Conservation (phyloP, 192 early-diverging fungal species). For the Nowakowskiella sp. region DNA sequence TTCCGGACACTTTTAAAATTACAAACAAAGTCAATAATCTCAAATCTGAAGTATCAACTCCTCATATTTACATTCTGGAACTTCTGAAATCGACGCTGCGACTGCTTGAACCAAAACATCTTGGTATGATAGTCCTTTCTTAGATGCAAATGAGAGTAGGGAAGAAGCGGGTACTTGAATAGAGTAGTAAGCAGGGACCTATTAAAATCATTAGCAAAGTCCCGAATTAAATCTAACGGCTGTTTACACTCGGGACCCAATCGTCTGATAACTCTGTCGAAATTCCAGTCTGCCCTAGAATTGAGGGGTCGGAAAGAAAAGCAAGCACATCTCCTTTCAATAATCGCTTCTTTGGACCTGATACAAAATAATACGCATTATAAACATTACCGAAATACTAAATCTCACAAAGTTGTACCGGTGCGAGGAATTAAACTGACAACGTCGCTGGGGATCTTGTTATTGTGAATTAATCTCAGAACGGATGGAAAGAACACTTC, state of each 20-base stretch:
- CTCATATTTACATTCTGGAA: constrained; percentile 15
- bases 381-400: background rate
- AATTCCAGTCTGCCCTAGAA: constrained; percentile 7
- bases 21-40: too few species aligned
- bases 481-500: constrained; percentile 22
- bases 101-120: constrained; percentile 15
- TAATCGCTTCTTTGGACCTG: constrained; percentile 21
- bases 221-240: constrained; percentile 13
- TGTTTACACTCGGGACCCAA: constrained; percentile 5
- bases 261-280: background rate
- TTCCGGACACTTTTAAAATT: background rate
- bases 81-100: constrained; percentile 6
- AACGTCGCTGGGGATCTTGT: constrained; percentile 5
- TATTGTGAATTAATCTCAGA: constrained; percentile 11
- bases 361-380: background rate
- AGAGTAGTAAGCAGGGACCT: background rate
- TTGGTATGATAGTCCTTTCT: constrained; percentile 4
- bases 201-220: constrained; percentile 20
- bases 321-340: constrained; percentile 21
- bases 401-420: constrained; percentile 9
- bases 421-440: constrained; percentile 12
- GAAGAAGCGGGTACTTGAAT: background rate
- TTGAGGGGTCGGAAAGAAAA: constrained; percentile 16
- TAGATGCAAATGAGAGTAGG: background rate
- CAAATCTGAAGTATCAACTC: too few species aligned